phyloP scores from a whole-genome alignment of 2,329 filamentous ascomycete genomes.

The Berkeleyomyces basicola region DNA sequence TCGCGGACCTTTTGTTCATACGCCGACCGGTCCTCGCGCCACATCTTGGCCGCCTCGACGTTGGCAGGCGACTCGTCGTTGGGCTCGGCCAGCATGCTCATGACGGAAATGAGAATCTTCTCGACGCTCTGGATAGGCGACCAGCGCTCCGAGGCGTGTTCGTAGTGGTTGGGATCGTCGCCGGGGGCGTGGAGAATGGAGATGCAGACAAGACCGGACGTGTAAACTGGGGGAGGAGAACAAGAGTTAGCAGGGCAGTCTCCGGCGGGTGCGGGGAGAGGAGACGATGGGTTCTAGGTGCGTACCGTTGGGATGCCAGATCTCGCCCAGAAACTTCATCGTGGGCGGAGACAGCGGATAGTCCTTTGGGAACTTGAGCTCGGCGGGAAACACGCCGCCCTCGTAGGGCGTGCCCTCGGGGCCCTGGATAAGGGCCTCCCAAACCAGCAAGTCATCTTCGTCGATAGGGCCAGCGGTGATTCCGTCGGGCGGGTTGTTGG shows the following conservation, averaged over 20 bases:
- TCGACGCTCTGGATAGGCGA: conserved; percentile 93
- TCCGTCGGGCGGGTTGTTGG: conserved; percentile 89
- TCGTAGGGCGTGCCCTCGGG: conserved; percentile 93
- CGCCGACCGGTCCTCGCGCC: conserved; percentile 66
- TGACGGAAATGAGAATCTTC: conserved; percentile 91
- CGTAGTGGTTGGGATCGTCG: conserved; percentile 96
- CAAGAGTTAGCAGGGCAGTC: background rate
- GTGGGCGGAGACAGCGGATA: conserved; percentile 92
- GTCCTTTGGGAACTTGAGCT: conserved; percentile 87
- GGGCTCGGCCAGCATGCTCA: conserved; percentile 95
- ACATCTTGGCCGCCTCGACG: conserved; percentile 91
- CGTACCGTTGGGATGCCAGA: conserved; percentile 93
- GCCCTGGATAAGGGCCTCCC: conserved; percentile 92
- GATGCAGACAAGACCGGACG: conserved; percentile 85
- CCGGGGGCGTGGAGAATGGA: conserved; percentile 94
- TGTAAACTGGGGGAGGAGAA: conserved; percentile 50
- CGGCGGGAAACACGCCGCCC: conserved; percentile 86
- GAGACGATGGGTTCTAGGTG: conserved; percentile 15
- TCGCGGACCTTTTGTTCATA: conserved; percentile 78
- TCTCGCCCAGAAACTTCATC: conserved; percentile 86
- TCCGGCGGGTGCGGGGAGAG: background rate
- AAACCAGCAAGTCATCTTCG: conserved; percentile 89
- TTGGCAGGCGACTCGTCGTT: conserved; percentile 96
- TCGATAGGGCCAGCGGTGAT: conserved; percentile 86
- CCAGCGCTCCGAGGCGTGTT: conserved; percentile 90